Base-by-base conservation (phyloP, 305 asterid species). In the Nicotiana rustica region DNA sequence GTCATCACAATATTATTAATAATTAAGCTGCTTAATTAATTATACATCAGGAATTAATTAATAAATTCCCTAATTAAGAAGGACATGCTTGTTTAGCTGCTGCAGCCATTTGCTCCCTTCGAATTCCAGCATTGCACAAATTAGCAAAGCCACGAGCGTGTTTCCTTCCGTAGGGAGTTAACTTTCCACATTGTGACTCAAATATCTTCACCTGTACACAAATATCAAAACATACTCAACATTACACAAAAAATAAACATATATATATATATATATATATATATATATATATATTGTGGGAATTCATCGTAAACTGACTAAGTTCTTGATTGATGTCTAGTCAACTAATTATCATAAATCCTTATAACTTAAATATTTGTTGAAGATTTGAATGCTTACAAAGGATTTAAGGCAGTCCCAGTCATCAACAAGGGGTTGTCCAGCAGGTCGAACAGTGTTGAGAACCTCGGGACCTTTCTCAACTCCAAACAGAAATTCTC, bases 341-440 rank as follows among this genome's bases (percentile, higher is more conserved):
- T 49, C 1, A 49, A 49, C 4, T 38, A 6, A 47, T 49, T 49
- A 41, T 52, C 25, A 25, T 25, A 25, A 25, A 25, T 25, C 25
- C 25, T 25, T 25, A 25, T 25, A 25, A 25, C 25, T 25, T 25
- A 52, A 7, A 17, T 36, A 25, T 25, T 38, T 8, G 70, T 12
- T 17, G 3, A 57, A 29, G 5, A 3, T 19, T 75, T 25, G 35
- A 33, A 6, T 59, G 55, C 83, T 83, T 84, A 88, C 89, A 68
- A 84, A 17, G 61, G 90, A 82, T 87, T 86, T 85, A 17, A 84
- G 91, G 84, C 87, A 86, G 79, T 59, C 82, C 88, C 88, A 88
- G 19, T 86, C 88, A 82, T 88, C 91, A 62, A 88, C 91, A 52
- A 88, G 85, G 60, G 89, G 83, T 61, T 79, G 52, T 83, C 89